Evolutionary conservation across 129 eudicot species (phyloP), one percentile per base, ranked within the genome.

Genomic region (Kitagawia praeruptora): DNA sequence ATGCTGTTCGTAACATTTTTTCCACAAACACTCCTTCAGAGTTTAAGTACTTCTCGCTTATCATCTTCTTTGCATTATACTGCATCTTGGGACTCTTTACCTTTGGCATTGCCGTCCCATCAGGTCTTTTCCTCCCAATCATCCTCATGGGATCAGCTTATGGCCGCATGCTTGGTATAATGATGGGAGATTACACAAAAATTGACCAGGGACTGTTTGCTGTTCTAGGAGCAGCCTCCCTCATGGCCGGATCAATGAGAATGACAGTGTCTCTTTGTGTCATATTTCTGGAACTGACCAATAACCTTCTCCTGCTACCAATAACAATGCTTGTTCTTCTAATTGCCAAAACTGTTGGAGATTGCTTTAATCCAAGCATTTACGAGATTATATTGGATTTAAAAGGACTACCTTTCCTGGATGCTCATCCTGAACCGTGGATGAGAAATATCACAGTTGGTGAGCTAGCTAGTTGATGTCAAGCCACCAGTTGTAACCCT

Each of bases 241-340:
- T 94, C 75, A 92, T 95, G 97, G 92, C 96, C 42, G 98, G 96
- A 47, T 95, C 98, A n/a, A 95, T 92, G 98, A 86, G 96, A 64
- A 95, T 90, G 97, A 95, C 97, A 3, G 98, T 95, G 74, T 95
- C 98, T 23, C 82, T 95, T 23, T 92, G 96, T 72, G 98, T 95
- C 71, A 95, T 95, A 71, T 90, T 95, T 82, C 94, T 95, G 42
- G 97, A 95, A 72, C 93, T 95, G 75, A 95, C 97, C 71, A 89
- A 95, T 81, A 95, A 95, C 85, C 98, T 95, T 44, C 89, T 92
- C 70, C 63, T 95, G 76, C 88, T 93, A 23, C 97, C 97, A 51
- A 88, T 89, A 25, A 89, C 92, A 70, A 94, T 94, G 98, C 85
- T 94, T 28, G 97, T 91, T 40, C 96, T 94, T 45, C 87, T 94